Evolutionary conservation across 768 basidiomycete genomes (phyloP).

Genomic region (Daedalea quercina): DNA sequence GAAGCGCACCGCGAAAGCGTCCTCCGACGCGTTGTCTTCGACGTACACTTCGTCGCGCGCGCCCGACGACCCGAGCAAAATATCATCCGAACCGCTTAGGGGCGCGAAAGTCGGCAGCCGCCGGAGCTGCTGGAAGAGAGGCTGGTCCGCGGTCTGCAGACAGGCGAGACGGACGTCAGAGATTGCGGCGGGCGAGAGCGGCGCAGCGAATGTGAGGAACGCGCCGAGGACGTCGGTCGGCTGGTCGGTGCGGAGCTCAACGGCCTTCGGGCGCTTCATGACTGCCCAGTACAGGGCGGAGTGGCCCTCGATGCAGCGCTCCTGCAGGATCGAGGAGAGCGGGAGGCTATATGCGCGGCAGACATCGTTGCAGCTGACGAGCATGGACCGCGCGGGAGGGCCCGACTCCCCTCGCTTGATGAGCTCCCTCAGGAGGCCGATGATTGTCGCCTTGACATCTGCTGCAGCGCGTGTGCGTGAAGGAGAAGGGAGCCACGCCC

Average conservation of each 20-base stretch:
- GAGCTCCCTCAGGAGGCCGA: constrained; percentile 47
- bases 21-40: constrained; percentile 41
- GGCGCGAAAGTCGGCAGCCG: constrained; percentile 44
- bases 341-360: constrained; percentile 44
- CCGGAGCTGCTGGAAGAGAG: constrained; percentile 54
- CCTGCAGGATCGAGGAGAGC: constrained; percentile 52
- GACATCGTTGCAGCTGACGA: constrained; percentile 58
- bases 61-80: constrained; percentile 26
- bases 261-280: constrained; percentile 41
- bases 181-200: constrained; percentile 35
- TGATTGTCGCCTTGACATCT: constrained; percentile 48
- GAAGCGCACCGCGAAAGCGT: constrained; percentile 48
- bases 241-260: constrained; percentile 1
- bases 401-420: constrained; percentile 21
- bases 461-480: constrained; percentile 7
- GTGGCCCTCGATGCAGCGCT: constrained; percentile 55
- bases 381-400: constrained; percentile 31
- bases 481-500: constrained; percentile 13
- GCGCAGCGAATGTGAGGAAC: constrained; percentile 46
- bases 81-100: constrained; percentile 45
- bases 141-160: constrained; percentile 53
- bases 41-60: constrained; percentile 46
- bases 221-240: constrained; percentile 34
- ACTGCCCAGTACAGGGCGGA: constrained; percentile 72
- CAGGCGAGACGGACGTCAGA: constrained; percentile 65